Percentiles rank a stretch among this genome's conserved stretches.
phyloP scores from a whole-genome alignment of 1,139 yeast species.

The Barnettozyma hawaiiensis region DNA sequence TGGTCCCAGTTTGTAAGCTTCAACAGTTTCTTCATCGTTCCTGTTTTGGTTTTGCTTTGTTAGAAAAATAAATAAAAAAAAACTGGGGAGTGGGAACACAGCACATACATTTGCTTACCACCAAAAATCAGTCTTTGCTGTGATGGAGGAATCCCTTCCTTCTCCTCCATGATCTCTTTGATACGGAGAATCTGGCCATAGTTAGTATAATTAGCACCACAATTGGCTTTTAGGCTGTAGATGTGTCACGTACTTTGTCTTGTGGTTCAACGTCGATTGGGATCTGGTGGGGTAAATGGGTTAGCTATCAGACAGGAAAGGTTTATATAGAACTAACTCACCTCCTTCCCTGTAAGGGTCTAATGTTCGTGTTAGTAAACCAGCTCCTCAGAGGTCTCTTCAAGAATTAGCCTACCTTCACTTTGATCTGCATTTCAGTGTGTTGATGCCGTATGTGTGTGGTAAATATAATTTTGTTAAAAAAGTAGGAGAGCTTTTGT shows the following conservation, averaged over 20 bases:
- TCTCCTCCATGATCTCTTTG: constrained; percentile 92
- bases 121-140: constrained; percentile 89
- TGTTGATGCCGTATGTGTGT: not conserved
- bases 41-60: constrained; percentile 31
- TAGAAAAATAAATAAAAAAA: constrained; percentile 9
- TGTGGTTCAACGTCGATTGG: constrained; percentile 73
- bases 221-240: not conserved
- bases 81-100: too few species aligned
- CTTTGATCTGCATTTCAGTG: constrained; percentile 54
- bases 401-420: constrained; percentile 36
- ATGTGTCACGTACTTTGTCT: constrained; percentile 51
- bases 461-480: too few species aligned
- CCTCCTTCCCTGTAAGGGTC: constrained; percentile 79
- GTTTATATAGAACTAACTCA: constrained; percentile 23
- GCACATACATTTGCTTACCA: constrained; percentile 80
- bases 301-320: constrained; percentile 8
- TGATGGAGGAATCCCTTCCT: constrained; percentile 95
- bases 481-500: too few species aligned
- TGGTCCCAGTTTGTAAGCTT: constrained; percentile 56
- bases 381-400: not conserved
- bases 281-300: constrained; percentile 48
- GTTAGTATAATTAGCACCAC: constrained; percentile 11
- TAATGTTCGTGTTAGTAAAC: constrained; percentile 13
- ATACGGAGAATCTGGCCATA: constrained; percentile 55
- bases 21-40: constrained; percentile 68